Conservation (phyloP, 345 rosid genomes). For the Eucalyptus sp. region DNA sequence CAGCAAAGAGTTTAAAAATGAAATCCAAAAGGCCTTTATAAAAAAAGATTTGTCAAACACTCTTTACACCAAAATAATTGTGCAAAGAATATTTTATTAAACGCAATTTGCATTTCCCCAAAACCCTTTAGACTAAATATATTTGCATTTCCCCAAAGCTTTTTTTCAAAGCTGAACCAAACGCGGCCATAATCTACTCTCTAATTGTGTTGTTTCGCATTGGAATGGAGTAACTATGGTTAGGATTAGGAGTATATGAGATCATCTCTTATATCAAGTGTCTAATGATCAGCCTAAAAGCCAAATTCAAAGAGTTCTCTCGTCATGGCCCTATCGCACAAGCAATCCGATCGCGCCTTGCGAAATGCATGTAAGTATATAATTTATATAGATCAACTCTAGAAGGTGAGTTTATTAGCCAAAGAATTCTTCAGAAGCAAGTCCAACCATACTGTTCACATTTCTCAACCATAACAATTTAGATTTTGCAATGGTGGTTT, state of each 20-base stretch:
- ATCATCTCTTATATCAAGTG: background rate
- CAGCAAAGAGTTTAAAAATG: too few relatives aligned
- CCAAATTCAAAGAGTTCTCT: background rate
- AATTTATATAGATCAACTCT: background rate
- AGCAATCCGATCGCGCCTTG: background rate
- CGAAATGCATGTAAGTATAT: background rate
- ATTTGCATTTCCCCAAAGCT: too few relatives aligned
- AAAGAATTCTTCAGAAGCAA: too few relatives aligned
- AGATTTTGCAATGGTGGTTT: too few relatives aligned
- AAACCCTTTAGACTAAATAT: too few relatives aligned
- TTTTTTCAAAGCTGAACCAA: accelerated
- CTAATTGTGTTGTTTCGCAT: background rate
- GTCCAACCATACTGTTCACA: too few relatives aligned
- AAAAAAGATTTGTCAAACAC: too few relatives aligned
- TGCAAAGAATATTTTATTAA: too few relatives aligned
- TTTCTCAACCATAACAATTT: too few relatives aligned
- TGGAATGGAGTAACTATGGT: background rate
- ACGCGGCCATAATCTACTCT: too few relatives aligned
- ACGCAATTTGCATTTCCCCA: accelerated
- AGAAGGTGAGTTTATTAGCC: background rate
- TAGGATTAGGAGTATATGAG: background rate
- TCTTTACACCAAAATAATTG: too few relatives aligned
- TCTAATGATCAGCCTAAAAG: background rate
- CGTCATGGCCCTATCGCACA: background rate
- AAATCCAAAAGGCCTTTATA: too few relatives aligned